phyloP scores from a whole-genome alignment of 306 rosid species.

The Prunus salicina region DNA sequence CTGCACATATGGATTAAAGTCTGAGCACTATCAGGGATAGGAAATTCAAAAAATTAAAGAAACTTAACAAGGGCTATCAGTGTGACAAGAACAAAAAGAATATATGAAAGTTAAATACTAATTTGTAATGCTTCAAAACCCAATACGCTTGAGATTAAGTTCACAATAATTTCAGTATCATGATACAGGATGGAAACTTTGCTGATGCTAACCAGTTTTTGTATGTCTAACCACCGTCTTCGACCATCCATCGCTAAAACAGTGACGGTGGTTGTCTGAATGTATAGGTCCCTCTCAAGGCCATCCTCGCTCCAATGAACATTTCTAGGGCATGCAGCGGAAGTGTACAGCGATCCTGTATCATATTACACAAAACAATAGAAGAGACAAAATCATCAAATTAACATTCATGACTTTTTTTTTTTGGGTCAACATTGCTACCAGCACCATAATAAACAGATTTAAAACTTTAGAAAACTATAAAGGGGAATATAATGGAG shows the following conservation, averaged over 20 bases:
- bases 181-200: slow-evolving; percentile 14
- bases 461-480: neutral
- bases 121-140: neutral
- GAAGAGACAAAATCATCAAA: neutral
- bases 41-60: slow-evolving; percentile 19
- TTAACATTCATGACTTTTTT: neutral
- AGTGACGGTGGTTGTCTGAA: slow-evolving; percentile 69
- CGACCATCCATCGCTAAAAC: slow-evolving; percentile 99
- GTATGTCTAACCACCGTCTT: slow-evolving; percentile 93
- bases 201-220: slow-evolving; percentile 65
- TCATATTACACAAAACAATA: slow-evolving; percentile 10
- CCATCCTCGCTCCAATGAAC: slow-evolving; percentile 83
- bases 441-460: neutral
- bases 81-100: neutral
- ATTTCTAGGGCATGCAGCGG: slow-evolving; percentile 61
- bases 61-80: slow-evolving; percentile 1
- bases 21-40: slow-evolving; percentile 15
- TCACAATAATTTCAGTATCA: neutral
- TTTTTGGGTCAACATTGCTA: neutral
- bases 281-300: slow-evolving; percentile 89
- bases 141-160: neutral
- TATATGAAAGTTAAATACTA: neutral
- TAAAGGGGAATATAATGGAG: neutral
- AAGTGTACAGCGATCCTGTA: slow-evolving; percentile 57
- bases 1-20: slow-evolving; percentile 47